Conservation (phyloP, 2,329 filamentous ascomycete genomes). For the Ophiostoma pallidulum region DNA sequence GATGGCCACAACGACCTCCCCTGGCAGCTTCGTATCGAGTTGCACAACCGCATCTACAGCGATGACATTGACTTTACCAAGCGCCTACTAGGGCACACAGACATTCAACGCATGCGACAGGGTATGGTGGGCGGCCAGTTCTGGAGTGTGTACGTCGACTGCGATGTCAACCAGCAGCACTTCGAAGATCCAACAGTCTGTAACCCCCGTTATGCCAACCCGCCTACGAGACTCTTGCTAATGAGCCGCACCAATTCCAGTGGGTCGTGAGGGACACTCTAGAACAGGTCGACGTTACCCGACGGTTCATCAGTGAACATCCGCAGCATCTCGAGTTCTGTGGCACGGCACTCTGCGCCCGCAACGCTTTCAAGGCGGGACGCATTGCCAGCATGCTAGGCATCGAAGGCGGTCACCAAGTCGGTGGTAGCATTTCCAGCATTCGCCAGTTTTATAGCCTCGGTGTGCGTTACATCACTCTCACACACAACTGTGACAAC, state of each 20-base stretch:
- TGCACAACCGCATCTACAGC: conserved; percentile 22
- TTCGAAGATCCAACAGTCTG: conserved; percentile 21
- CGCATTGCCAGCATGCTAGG: too few relatives aligned
- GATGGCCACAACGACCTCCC: conserved; percentile 26
- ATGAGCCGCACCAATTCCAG: too few relatives aligned
- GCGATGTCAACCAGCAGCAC: conserved; percentile 18
- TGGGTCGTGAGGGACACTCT: conserved; percentile 17
- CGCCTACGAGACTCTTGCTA: neutral
- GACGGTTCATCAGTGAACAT: conserved; percentile 21
- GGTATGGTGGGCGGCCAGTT: conserved; percentile 25
- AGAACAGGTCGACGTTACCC: conserved; percentile 28
- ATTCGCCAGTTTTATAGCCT: too few relatives aligned
- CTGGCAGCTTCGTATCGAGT: conserved; percentile 22
- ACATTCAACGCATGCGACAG: conserved; percentile 21
- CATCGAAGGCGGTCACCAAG: too few relatives aligned
- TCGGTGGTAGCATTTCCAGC: too few relatives aligned
- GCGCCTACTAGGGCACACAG: conserved; percentile 19
- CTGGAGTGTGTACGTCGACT: conserved; percentile 24
- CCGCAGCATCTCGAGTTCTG: conserved; percentile 16
- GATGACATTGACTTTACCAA: conserved; percentile 12
- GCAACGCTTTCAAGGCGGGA: too few relatives aligned
- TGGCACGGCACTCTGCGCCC: too few relatives aligned
- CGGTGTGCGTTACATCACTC: too few relatives aligned
- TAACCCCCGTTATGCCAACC: neutral
- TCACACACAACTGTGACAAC: neutral